Evolutionary conservation across 2,329 filamentous ascomycete species (phyloP), one percentile per base, ranked within the genome.

Genomic region (Neoarthrinium moseri): DNA sequence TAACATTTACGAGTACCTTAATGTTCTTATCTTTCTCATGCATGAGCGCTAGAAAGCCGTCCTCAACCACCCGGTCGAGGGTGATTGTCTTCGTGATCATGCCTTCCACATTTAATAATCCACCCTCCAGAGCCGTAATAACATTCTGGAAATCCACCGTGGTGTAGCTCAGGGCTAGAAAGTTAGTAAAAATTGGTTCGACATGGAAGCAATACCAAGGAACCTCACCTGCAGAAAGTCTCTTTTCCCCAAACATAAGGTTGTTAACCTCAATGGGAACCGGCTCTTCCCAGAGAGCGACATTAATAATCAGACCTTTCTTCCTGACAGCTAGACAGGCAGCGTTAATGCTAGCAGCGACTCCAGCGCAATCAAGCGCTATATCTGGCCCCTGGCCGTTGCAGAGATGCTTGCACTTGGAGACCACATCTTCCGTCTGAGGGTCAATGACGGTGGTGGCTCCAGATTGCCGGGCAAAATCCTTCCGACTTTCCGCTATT

Each of bases 11-110:
- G 36, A 85, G 52, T 23, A 85, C 78, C 64, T 85, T 85, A 22
- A 84, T 79, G 54, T 84, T 78, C 43, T 73, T 77, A 36, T 84
- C 78, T 55, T 80, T 82, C 50, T 84, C 74, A 6, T 77, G 63
- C 26, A 83, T 75, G 45, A 85, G 61, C 1, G 77, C 70, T 46
- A 74, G 69, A 51, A 84, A 78, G 0, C 80, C 82, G 29, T 77
- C 70, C 26, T 83, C 71, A 0, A 82, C 77, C 10, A 84, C 61
- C 15, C 78, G 67, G 17, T 80, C 73, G 32, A 85, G 64, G 39
- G 66, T 60, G 33, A 85, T 78, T 55, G 69, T 80, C 40, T 73
- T 70, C 0, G 81, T 85, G 33, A 86, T 82, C 82, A 86, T 84
- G 23, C 66, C 63, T 11, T 67, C 67, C 0, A 81, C 78, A 41